Evolutionary conservation across 164 flowering plant genomes (phyloP), one percentile per base, ranked within the genome.

Genomic region (Aristolochia contorta): DNA sequence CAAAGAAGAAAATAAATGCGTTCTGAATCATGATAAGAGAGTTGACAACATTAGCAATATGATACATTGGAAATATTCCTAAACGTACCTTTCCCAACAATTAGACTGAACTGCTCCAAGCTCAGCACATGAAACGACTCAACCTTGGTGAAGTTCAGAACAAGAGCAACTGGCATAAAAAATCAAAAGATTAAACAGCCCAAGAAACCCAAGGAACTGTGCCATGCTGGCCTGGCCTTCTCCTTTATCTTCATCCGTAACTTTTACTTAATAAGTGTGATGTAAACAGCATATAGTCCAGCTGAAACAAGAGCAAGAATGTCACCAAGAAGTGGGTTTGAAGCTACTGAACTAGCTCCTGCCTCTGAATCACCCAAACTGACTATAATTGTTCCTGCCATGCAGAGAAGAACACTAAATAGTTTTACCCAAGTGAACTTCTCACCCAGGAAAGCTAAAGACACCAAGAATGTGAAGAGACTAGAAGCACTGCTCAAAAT

Each of bases 401-500:
- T 94, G 81, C 97, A 94, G 63, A 94, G 87, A 58, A 90, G 85
- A 59, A 94, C 96, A 64, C 97, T 83, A 21, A 75, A 20, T 54
- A 94, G 79, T 78, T 94, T 94, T 67, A 94, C 70, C 95, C 91
- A 90, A 32, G 95, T 80, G 73, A 94, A 94, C 69, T 74, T 84
- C 80, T 94, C 99, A 15, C 86, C 88, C 81, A 94, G 72, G 74
- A 88, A 84, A 54, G 67, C 77, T 30, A 93, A 73, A 60, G 99
- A 68, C 16, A 90, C 86, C 74, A 93, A 71, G 77, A 86, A 93
- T 27, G 96, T 94, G 75, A 94, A 88, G 49, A 94, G 84, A 72
- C 97, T 94, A 51, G 99, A 94, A 16, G 87, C 69, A 58, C 86
- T 94, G 80, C 99, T 94, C 59, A 94, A 67, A 71, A 94, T 86